Evolutionary conservation across 1,284 basidiomycete genomes (phyloP), one percentile per base, ranked within the genome.

Genomic region (Pholiota adiposa): DNA sequence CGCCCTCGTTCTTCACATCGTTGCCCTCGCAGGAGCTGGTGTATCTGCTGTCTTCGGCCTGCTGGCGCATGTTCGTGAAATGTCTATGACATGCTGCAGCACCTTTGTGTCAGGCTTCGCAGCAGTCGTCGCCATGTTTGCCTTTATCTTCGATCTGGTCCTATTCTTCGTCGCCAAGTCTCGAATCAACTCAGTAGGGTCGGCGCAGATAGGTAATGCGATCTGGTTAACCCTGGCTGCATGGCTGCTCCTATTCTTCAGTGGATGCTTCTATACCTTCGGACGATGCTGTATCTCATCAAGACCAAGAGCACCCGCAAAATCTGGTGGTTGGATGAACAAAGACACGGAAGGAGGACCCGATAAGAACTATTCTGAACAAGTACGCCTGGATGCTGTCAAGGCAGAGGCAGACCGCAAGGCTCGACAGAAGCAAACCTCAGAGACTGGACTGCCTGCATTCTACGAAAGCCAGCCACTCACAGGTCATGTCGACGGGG

Each of bases 171-270:
- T 94, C 54, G 90, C 90, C 60, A 93, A 88, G 69, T 77, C 88
- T 49, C 83, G 92, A 56, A 89, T 96, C 70, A 89, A 92, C 70
- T 69, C 76, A 9, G 86, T 93, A 16, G 93, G 92, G 1, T 82
- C 79, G 0, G 94, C 94, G 0, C 75, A 79, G 14, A 88, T 95
- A 7, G 94, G 94, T 11, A 88, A 81, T 58, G 90, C 87, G 7
- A 84, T 95, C 21, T 96, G 94, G 94, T 77, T 96, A 52, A 94
- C 92, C 0, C 83, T 96, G 34, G 90, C 86, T 0, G 90, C 93
- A 0, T 95, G 92, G 90, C 41, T 94, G 1, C 78, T 93, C 21
- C 78, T 94, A 50, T 92, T 93, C 77, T 87, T 96, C 72, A 88
- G 89, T 49, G 93, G 93, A 18, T 96, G 93, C 72, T 91, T 93